Evolutionary conservation across 257 asterid species (phyloP).

Genomic region (Ilex aquifolium): DNA sequence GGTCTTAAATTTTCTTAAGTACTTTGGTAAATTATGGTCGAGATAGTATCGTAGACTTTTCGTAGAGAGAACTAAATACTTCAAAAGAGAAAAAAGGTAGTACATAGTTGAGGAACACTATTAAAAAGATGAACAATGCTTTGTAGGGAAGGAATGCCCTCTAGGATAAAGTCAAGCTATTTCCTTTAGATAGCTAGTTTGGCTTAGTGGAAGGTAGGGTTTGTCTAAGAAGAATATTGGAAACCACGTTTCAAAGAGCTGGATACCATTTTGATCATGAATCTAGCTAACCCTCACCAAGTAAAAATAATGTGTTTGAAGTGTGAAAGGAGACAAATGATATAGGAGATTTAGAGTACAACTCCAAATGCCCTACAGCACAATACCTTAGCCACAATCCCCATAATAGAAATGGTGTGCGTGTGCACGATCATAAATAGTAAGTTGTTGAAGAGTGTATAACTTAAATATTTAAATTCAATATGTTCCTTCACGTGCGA

Average conservation of each 20-base stretch:
- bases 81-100: too few relatives aligned
- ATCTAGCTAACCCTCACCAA: conserved; percentile 24
- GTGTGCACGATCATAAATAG: too few relatives aligned
- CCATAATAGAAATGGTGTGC: too few relatives aligned
- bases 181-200: neutral
- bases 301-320: conserved; percentile 6
- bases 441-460: too few relatives aligned
- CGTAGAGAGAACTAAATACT: too few relatives aligned
- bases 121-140: neutral
- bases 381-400: neutral
- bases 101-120: too few relatives aligned
- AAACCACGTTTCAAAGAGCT: conserved; percentile 53
- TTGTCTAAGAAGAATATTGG: conserved; percentile 20
- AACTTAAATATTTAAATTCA: too few relatives aligned
- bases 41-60: too few relatives aligned
- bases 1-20: too few relatives aligned
- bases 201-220: conserved; percentile 12
- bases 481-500: too few relatives aligned
- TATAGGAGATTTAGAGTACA: conserved; percentile 10
- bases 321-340: conserved; percentile 24
- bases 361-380: neutral
- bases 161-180: conserved; percentile 5
- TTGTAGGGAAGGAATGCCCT: neutral
- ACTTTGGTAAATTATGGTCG: too few relatives aligned
- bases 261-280: conserved; percentile 48